Conservation (phyloP, 1,284 basidiomycete genomes). For the Meripilus lineatus region DNA sequence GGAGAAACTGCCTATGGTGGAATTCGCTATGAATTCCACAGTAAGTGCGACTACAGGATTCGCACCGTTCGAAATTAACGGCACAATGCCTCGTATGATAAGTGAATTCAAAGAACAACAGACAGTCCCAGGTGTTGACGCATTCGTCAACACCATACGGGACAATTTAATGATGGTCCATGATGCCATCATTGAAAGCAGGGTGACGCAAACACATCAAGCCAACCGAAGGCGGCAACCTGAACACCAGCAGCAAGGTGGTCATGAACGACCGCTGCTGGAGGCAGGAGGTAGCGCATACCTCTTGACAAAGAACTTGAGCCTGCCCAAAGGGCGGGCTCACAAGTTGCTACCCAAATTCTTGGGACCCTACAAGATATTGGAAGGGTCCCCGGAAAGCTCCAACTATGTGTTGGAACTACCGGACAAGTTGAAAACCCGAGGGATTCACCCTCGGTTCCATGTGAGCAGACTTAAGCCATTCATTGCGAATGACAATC, state of each 20-base stretch:
- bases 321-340: constrained; percentile 27
- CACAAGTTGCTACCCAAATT: constrained; percentile 28
- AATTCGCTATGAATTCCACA: constrained; percentile 26
- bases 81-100: constrained; percentile 8
- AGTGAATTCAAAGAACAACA: neutral
- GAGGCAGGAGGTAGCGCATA: constrained; percentile 25
- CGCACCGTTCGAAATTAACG: constrained; percentile 26
- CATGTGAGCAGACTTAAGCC: constrained; percentile 21
- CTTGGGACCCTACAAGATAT: constrained; percentile 28
- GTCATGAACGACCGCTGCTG: constrained; percentile 7
- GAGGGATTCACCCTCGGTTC: constrained; percentile 25
- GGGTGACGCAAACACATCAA: constrained; percentile 11
- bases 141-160: constrained; percentile 13
- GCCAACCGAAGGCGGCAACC: constrained; percentile 15
- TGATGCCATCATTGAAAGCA: constrained; percentile 21
- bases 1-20: no score
- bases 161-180: constrained; percentile 15
- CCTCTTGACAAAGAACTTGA: constrained; percentile 30
- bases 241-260: neutral
- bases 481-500: constrained; percentile 22
- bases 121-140: constrained; percentile 12
- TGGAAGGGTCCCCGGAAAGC: constrained; percentile 9
- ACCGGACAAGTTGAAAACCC: constrained; percentile 15
- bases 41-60: constrained; percentile 24
- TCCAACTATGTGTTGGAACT: constrained; percentile 25